Evolutionary conservation across 345 rosid species (phyloP).

Genomic region (Tarenaya hassleriana): DNA sequence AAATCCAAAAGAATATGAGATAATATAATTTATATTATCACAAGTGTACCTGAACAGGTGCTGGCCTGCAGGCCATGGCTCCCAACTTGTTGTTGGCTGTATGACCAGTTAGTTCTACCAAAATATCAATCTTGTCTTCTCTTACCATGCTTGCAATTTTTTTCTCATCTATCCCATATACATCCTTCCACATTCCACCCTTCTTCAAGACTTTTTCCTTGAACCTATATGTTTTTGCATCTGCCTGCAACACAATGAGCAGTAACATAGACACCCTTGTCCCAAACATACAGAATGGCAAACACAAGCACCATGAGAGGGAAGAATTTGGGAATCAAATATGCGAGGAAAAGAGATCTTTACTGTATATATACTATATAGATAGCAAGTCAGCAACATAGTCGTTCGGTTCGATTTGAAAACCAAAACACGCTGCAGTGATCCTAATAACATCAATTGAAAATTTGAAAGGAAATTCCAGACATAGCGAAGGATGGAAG

Average conservation of each 20-base stretch:
- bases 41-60: constrained; percentile 80
- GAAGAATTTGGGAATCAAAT: no score
- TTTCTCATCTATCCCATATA: constrained; percentile 90
- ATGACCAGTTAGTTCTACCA: constrained; percentile 99
- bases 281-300: no score
- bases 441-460: no score
- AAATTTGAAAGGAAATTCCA: no score
- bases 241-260: constrained; percentile 59
- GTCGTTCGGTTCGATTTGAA: no score
- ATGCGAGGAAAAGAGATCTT: no score
- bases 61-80: constrained; percentile 96
- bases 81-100: constrained; percentile 99
- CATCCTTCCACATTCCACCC: constrained; percentile 96
- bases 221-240: constrained; percentile 87
- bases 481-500: background rate
- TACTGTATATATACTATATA: no score
- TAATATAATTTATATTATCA: background rate
- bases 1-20: background rate
- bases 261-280: background rate
- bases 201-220: constrained; percentile 86
- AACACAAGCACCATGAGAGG: no score
- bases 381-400: no score
- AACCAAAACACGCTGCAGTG: no score
- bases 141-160: constrained; percentile 91
- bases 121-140: constrained; percentile 88